Base-by-base conservation (phyloP, 108 stramenopile species). In the Pseudonitzschia multistriata region DNA sequence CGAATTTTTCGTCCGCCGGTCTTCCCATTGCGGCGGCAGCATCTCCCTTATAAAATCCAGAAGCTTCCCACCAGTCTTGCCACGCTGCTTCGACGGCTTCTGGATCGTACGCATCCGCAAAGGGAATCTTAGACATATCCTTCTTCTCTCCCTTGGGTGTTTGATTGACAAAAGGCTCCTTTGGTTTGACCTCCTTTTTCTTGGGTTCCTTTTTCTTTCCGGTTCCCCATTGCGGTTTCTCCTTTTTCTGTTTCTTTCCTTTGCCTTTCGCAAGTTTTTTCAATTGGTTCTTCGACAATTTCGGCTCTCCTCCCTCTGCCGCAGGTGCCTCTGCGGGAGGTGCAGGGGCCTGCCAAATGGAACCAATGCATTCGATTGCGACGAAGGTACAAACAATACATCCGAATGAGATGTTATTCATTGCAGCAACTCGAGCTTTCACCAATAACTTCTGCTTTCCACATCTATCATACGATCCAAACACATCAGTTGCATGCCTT, bases 1-100 rank as follows among this genome's bases (percentile, higher is more conserved):
- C 88, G 77, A 99, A 99, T 79, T 97, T 97, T 61, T 95, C 95
- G n/a, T 86, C 82, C 21, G 45, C 37, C 17, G 79, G 69, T 69
- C 77, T 75, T 6, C 80, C 85, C 71, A 74, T 73, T 49, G 95
- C 96, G 13, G 28, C 62, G 27, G 76, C 68, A 0, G 93, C 82
- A 78, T 97, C 95, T 67, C 94, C 91, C 39, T 86, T 71, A 82
- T 97, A 98, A 77, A 82, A 98, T 48, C 96, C 96, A 55, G 70
- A 65, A 33, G 83, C 81, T 81, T 98, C 97, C 98, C 98, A 99
- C 97, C 97, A 99, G 72, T 96, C 96, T 73, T 97, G 96, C 99
- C 99, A 99, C 11, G 96, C 93, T 27, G 95, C 93, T 84, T 99
- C 99, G 28, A 99, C 99, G 15, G 91, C 94, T 19, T 60, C 33